These are phyloP conservation scores for Trichoderma semiorbis DNA, from an alignment of 2,329 filamentous ascomycete genomes.

Conservation along the genomic window DNA sequence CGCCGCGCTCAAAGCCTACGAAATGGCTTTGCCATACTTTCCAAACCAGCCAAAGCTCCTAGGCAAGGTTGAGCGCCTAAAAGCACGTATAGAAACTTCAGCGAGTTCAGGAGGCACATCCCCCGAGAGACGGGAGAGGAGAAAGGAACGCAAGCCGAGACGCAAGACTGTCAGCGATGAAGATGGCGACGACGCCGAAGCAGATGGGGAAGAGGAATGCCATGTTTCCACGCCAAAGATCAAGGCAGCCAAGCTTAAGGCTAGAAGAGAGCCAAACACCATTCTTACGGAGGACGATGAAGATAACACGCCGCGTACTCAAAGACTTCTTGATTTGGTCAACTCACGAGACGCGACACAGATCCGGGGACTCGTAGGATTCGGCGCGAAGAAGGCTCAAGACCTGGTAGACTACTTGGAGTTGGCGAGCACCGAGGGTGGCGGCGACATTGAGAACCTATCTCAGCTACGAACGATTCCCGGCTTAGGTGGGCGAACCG, in stretches of 20 bases:
- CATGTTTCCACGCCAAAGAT: conserved; percentile 24
- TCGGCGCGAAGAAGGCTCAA: conserved; percentile 68
- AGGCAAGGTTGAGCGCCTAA: conserved; percentile 64
- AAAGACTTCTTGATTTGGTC: conserved; percentile 64
- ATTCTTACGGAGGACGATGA: conserved; percentile 38
- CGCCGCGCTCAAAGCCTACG: conserved; percentile 80
- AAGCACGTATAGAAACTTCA: conserved; percentile 45
- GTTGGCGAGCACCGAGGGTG: conserved; percentile 39
- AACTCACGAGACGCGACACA: conserved; percentile 66
- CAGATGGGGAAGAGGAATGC: conserved; percentile 30
- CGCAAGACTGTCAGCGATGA: conserved; percentile 22
- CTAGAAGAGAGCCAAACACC: conserved; percentile 26
- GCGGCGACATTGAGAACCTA: conserved; percentile 44
- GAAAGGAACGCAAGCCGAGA: conserved; percentile 21
- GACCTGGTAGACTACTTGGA: conserved; percentile 58
- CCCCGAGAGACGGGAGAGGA: conserved; percentile 22
- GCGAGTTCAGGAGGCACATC: conserved; percentile 19
- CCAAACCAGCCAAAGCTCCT: conserved; percentile 76
- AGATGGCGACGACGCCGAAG: conserved; percentile 22
- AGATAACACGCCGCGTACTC: conserved; percentile 52
- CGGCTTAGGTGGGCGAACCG: conserved; percentile 54
- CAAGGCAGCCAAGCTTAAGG: conserved; percentile 32
- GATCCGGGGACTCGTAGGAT: conserved; percentile 65
- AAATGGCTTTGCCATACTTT: conserved; percentile 79
- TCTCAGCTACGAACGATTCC: conserved; percentile 52